Base-by-base conservation (phyloP, 106 monocot genomes). In the Allium fistulosum region DNA sequence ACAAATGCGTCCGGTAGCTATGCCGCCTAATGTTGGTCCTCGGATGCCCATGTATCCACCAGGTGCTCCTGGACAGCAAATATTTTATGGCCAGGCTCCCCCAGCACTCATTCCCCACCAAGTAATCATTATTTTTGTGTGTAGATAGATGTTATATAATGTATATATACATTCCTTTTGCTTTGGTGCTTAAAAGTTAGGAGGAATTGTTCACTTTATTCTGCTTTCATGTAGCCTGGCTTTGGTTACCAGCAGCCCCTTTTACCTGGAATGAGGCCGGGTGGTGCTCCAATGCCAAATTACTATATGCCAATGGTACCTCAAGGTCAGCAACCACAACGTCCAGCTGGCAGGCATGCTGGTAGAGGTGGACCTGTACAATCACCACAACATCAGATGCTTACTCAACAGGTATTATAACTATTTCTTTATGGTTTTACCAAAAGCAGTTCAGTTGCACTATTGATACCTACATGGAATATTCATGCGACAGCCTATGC, bases 181-280 rank as follows among this genome's bases (percentile, higher is more conserved):
- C 53, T 55, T 2, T 55, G 3, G 15, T 55, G 53, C 13, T 12
- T 55, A 55, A 55, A 26, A 17, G 16, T 17, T 15, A 2, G 22
- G 0, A 26, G 60, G 22, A 59, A 18, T 26, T 61, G 26, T 9
- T 4, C 7, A 7, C 16, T 61, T 28, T 61, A 61, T 61, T 61
- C 26, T 61, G 22, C 11, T 26, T 26, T 49, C 62, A 22, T 63
- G 48, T 69, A 90, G 89, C 75, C 82, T 75, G 93, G 81, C 22
- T 93, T 88, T 71, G 86, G 83, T 48, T 93, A 81, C 77, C 93
- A 93, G 77, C 93, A 88, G 66, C 88, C 78, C 18, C 76, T 93
- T 68, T 72, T 93, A 60, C 93, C 88, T 71, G 93, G 88, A 18
- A 89, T 89, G 83, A 86, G 93, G 70, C 93, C 93, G 48, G 86